phyloP scores from a whole-genome alignment of 139 green algal genomes.

The Chlamydomonas sp. region DNA sequence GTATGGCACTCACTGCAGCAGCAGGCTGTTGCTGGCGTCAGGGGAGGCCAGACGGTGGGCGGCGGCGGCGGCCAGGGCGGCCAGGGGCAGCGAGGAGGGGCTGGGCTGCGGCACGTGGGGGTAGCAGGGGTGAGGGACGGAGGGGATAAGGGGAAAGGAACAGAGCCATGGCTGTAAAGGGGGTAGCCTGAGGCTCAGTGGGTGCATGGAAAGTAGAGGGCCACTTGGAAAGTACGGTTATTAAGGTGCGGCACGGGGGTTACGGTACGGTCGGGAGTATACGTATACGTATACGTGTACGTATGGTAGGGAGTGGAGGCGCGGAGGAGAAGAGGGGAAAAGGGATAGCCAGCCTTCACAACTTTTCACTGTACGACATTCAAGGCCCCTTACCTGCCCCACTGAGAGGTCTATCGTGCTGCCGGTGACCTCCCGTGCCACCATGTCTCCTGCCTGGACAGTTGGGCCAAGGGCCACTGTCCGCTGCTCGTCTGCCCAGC shows the following conservation, averaged over 20 bases:
- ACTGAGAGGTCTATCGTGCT: slow-evolving; percentile 35
- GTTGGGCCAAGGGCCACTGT: too few species aligned
- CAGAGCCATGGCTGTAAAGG: not conserved
- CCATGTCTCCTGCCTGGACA: slow-evolving; percentile 32
- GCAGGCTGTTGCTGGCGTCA: slow-evolving; percentile 13
- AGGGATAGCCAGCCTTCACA: too few species aligned
- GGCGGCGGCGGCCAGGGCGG: slow-evolving; percentile 32
- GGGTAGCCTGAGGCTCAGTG: too few species aligned
- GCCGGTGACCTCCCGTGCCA: slow-evolving; percentile 25
- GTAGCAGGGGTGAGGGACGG: too few species aligned
- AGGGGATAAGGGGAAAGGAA: not conserved
- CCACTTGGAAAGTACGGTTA: not conserved
- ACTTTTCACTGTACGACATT: not conserved
- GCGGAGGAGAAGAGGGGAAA: not conserved
- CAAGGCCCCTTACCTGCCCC: slow-evolving; percentile 35
- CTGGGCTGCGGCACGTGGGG: slow-evolving; percentile 26
- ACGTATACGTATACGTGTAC: too few species aligned
- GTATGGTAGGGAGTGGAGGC: too few species aligned
- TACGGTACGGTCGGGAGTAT: not conserved
- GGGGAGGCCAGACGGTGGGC: slow-evolving; percentile 25
- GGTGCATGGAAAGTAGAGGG: not conserved
- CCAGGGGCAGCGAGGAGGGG: slow-evolving; percentile 28
- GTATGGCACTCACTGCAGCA: slow-evolving; percentile 39
- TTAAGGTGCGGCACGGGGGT: not conserved
- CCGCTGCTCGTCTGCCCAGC: too few species aligned